Evolutionary conservation across 2,329 filamentous ascomycete genomes (phyloP).

Genomic region (Nemania sp.): DNA sequence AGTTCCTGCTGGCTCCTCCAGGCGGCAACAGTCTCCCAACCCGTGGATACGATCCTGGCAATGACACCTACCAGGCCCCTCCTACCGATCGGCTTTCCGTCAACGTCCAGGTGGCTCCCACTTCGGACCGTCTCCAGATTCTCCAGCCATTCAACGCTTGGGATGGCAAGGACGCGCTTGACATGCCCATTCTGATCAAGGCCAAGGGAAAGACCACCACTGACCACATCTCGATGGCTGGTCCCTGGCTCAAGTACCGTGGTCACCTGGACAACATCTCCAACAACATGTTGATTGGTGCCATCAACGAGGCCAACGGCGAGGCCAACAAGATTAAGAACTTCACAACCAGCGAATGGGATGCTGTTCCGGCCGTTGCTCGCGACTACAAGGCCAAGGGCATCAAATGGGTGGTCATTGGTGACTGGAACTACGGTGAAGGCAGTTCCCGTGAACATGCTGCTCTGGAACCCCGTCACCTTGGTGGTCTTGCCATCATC

Average conservation of each 20-base stretch:
- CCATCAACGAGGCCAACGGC: slow-evolving; percentile 92
- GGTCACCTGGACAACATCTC: slow-evolving; percentile 99
- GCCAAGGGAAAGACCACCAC: slow-evolving; percentile 94
- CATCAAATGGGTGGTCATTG: slow-evolving; percentile 94
- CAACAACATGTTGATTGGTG: slow-evolving; percentile 99
- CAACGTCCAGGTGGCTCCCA: slow-evolving; percentile 80
- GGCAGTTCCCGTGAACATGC: slow-evolving; percentile 97
- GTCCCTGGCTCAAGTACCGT: slow-evolving; percentile 98
- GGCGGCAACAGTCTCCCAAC: slow-evolving; percentile 78
- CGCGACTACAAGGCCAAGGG: slow-evolving; percentile 98
- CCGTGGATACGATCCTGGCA: slow-evolving; percentile 85
- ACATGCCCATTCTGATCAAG: slow-evolving; percentile 95
- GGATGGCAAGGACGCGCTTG: slow-evolving; percentile 86
- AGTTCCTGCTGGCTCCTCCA: slow-evolving; percentile 85
- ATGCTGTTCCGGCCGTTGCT: slow-evolving; percentile 88
- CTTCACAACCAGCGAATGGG: slow-evolving; percentile 78
- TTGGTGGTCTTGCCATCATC: slow-evolving; percentile 96
- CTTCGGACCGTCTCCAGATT: slow-evolving; percentile 91
- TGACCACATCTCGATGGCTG: slow-evolving; percentile 96
- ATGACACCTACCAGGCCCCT: slow-evolving; percentile 94
- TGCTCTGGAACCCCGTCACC: slow-evolving; percentile 94
- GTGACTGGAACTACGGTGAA: slow-evolving; percentile 99
- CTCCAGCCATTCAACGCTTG: slow-evolving; percentile 83
- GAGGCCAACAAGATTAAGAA: slow-evolving; percentile 99
- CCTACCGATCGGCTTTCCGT: slow-evolving; percentile 76